These are phyloP conservation scores for Nematodospora anomalae DNA, from an alignment of 1,139 yeast species.

Conservation along the genomic window DNA sequence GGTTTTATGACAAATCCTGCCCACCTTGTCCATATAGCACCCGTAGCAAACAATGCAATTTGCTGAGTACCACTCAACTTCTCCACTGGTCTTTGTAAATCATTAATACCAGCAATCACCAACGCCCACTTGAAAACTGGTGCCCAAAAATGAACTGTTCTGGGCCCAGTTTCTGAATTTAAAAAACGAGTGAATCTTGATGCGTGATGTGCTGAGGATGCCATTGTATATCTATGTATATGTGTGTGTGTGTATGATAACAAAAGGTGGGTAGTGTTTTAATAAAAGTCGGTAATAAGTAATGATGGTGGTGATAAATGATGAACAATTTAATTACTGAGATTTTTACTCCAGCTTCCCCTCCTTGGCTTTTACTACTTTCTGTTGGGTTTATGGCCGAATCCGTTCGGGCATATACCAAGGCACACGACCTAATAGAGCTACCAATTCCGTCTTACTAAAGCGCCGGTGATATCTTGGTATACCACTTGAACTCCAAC, in stretches of 20 bases:
- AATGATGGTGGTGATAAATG: not conserved
- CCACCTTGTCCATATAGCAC: slow-evolving; percentile 98
- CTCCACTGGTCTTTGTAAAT: slow-evolving; percentile 87
- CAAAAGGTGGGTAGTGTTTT: not conserved
- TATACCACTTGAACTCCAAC: too few species aligned
- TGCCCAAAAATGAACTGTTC: slow-evolving; percentile 94
- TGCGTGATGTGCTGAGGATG: slow-evolving; percentile 46
- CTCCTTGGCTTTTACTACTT: too few species aligned
- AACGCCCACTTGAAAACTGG: slow-evolving; percentile 74
- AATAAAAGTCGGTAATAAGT: not conserved
- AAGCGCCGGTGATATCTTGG: too few species aligned
- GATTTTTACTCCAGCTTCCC: too few species aligned
- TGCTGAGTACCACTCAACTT: slow-evolving; percentile 91
- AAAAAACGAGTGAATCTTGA: slow-evolving; percentile 70
- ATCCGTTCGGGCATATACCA: too few species aligned
- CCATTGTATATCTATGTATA: slow-evolving; percentile 25
- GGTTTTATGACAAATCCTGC: slow-evolving; percentile 87
- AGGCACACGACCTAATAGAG: too few species aligned
- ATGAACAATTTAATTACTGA: too few species aligned
- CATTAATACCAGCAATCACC: slow-evolving; percentile 87
- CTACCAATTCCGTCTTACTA: too few species aligned
- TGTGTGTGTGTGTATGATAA: slow-evolving; percentile 1
- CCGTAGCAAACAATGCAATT: slow-evolving; percentile 85
- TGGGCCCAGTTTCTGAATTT: slow-evolving; percentile 91
- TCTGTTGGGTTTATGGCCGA: too few species aligned